Base-by-base conservation (phyloP, 2,329 filamentous ascomycete species). In the Aspergillus terreus region DNA sequence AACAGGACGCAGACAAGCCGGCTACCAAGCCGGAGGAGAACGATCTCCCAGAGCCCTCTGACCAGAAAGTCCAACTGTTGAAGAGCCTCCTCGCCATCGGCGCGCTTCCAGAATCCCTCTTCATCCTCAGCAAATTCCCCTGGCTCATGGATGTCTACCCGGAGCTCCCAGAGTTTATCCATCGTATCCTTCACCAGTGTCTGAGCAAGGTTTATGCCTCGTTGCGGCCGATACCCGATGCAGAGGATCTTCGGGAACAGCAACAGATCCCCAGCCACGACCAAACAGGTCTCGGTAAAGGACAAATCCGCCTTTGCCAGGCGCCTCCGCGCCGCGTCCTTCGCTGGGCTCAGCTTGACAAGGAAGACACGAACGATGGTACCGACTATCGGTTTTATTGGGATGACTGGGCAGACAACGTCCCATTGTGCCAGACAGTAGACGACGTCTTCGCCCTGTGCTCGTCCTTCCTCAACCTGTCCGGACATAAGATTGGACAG, bases 391-490 rank as follows among this genome's bases (percentile, higher is more conserved):
- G 88, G 32, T 97, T 95, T 67, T 99, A 99, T 70, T 96, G 94
- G 85, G 91, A 96, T 53, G 94, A 97, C 61, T 99, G 94, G 94
- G 81, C 85, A 2, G 92, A 97, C 70, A 95, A 94, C 57, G 80
- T 99, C 43, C 95, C 94, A 0, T 76, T 96, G 17, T 99, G 94
- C 65, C 92, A 95, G 67, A 88, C 79, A 1, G 84, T 96, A 5
- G 90, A 96, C 56, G 94, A 99, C 65, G 81, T 99, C 12, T 94
- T 97, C 69, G 85, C 86, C 2, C 81, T 96, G 0, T 95, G 91
- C 69, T 82, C 84, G 52, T 92, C 90, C 1, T 80, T 99, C 19
- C 76, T 96, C 43, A 95, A 94, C 58, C 76, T 92, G 21, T 87
- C 92, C 0, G 92, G 94, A 2, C 85, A 95, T 56, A 91, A 90